A percentile compares a stretch with the other conserved stretches of the same genome.
Evolutionary conservation across 2,329 filamentous ascomycete species (phyloP).

Genomic region (Botryotinia globosa): DNA sequence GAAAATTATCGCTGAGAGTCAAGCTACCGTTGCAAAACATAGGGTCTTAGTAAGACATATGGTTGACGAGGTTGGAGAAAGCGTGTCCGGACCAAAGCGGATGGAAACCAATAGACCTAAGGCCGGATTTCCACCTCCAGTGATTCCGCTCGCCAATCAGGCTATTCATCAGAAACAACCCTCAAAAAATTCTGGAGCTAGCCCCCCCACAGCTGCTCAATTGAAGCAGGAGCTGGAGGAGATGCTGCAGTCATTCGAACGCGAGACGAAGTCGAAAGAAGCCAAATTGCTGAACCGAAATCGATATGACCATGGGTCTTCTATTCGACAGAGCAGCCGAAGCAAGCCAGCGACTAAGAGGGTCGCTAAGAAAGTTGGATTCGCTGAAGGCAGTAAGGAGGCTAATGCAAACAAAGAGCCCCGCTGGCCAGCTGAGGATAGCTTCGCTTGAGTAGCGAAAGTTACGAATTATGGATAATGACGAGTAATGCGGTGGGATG

Average conservation of each 20-base stretch:
- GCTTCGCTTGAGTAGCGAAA: constrained; percentile 32
- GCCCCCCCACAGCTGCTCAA: constrained; percentile 5
- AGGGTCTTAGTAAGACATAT: background rate
- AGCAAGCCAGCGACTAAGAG: background rate
- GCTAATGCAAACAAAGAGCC: constrained; percentile 12
- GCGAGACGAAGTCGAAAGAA: constrained; percentile 6
- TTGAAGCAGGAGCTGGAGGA: constrained; percentile 9
- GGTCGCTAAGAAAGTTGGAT: constrained; percentile 4
- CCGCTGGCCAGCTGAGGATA: constrained; percentile 36
- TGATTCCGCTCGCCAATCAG: background rate
- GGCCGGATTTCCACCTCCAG: constrained; percentile 2
- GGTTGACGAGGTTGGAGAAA: background rate
- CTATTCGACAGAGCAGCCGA: background rate
- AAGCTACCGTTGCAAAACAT: constrained; percentile 9
- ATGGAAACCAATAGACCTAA: background rate
- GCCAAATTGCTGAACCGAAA: background rate
- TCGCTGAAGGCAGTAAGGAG: constrained; percentile 4
- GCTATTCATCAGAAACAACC: background rate
- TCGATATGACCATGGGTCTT: background rate
- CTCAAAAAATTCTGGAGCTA: background rate
- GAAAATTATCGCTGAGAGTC: constrained; percentile 2
- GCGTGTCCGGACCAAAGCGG: background rate
- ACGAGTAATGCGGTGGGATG: constrained; percentile 24
- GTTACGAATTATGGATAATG: constrained; percentile 22
- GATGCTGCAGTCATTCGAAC: constrained; percentile 9